Conservation (phyloP, 2,329 filamentous ascomycete genomes). For the Phyllosticta ampelicida region DNA sequence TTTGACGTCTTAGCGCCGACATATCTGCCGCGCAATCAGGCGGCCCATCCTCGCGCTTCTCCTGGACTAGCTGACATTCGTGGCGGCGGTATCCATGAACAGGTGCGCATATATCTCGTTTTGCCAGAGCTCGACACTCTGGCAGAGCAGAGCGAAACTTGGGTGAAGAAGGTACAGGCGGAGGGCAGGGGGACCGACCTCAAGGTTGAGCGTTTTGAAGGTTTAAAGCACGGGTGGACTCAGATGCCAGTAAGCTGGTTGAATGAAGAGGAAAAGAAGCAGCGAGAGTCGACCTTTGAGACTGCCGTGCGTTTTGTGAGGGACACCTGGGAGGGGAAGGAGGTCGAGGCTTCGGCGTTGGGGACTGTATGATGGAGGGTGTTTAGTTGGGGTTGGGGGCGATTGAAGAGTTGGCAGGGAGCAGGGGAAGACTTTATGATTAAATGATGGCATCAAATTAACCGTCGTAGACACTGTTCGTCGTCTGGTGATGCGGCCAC, state of each 20-base stretch:
- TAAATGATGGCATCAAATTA: not conserved
- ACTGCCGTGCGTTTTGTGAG: constrained; percentile 27
- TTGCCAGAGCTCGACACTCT: constrained; percentile 31
- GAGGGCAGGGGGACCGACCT: constrained; percentile 20
- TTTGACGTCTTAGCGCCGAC: constrained; percentile 32
- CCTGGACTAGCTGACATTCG: constrained; percentile 26
- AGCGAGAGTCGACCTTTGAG: constrained; percentile 26
- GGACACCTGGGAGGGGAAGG: constrained; percentile 22
- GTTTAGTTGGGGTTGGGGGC: too few species aligned
- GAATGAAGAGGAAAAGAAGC: constrained; percentile 27
- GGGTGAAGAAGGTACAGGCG: constrained; percentile 30
- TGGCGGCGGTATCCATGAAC: constrained; percentile 22
- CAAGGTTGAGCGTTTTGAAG: constrained; percentile 20
- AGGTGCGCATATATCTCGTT: constrained; percentile 32
- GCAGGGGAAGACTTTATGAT: not conserved
- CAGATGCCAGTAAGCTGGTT: constrained; percentile 31
- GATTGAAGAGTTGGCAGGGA: not conserved
- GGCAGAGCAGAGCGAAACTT: constrained; percentile 32
- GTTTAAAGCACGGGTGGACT: constrained; percentile 27
- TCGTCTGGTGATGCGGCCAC: too few species aligned
- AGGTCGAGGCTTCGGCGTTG: not conserved
- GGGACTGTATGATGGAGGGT: not conserved
- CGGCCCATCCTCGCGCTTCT: constrained; percentile 30
- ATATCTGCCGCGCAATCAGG: constrained; percentile 29
- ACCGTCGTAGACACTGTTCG: not conserved